Evolutionary conservation across 2,329 filamentous ascomycete genomes (phyloP).

Genomic region (Fusarium sp.): DNA sequence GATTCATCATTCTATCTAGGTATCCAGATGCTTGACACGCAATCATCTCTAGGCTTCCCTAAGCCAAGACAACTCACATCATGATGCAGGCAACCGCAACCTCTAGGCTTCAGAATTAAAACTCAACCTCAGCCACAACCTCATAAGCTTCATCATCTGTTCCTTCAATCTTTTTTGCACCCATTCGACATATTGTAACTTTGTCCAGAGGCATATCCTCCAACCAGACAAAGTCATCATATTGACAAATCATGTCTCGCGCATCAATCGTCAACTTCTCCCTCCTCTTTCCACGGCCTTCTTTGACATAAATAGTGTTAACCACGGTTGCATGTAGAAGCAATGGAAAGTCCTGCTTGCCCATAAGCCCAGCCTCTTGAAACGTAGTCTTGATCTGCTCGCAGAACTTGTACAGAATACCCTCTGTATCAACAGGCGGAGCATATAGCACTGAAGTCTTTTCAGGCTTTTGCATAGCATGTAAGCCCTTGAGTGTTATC

Average conservation of each 20-base stretch:
- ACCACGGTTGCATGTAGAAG: constrained; percentile 86
- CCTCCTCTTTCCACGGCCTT: constrained; percentile 35
- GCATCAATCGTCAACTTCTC: constrained; percentile 65
- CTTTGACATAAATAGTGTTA: constrained; percentile 83
- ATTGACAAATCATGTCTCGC: constrained; percentile 65
- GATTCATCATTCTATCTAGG: not conserved
- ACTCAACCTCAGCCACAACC: constrained; percentile 60
- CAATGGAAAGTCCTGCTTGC: constrained; percentile 70
- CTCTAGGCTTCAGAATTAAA: constrained; percentile 46
- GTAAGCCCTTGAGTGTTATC: constrained; percentile 65
- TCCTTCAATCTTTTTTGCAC: constrained; percentile 73
- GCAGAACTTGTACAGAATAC: constrained; percentile 67
- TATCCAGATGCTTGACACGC: not conserved
- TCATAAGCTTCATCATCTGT: constrained; percentile 66
- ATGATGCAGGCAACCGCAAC: not conserved
- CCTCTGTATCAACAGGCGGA: constrained; percentile 64
- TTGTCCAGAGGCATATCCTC: constrained; percentile 73
- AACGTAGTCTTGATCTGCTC: constrained; percentile 66
- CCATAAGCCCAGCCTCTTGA: constrained; percentile 64
- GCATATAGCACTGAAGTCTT: constrained; percentile 75
- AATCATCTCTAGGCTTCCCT: not conserved
- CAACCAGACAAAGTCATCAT: constrained; percentile 77
- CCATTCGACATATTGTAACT: constrained; percentile 88
- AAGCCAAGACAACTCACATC: not conserved
- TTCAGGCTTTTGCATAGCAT: constrained; percentile 68